Evolutionary conservation across 768 basidiomycete genomes (phyloP), one percentile per base, ranked within the genome.

Genomic region (Lentinula aciculospora): DNA sequence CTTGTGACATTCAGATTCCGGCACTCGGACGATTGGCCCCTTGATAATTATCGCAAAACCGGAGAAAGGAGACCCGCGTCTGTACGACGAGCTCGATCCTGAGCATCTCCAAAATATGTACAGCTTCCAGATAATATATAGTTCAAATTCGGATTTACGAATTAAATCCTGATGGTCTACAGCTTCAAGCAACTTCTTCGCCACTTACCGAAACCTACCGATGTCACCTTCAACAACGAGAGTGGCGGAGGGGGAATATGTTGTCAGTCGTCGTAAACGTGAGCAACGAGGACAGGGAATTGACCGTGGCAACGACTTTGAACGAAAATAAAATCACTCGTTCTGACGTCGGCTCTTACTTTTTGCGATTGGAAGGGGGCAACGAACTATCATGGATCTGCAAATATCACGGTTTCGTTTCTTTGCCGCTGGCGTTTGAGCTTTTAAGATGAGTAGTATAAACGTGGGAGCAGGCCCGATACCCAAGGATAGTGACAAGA

Each of bases 321-420:
- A 44, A 21, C 19, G 42, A 44, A 12, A 23, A 21, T 3, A 12
- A 13, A 21, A 17, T 34, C 15, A 13, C 36, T 25, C 10, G 8
- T 29, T 12, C 51, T 53, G 37, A 53, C 51, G 51, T 53, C 51
- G 39, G 54, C 31, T 44, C 17, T 42, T 44, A 28, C 29, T 56
- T 44, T 29, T 21, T 44, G 54, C 54, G 54, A 45, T 9, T 39
- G 1, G 7, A 45, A 21, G 42, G 28, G 27, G 40, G 34, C 51
- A 36, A 53, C 51, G 34, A 53, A 53, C 51, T 39, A 53, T 53
- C 51, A 53, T 21, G 28, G 21, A 23, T 32, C 17, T 23, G 6
- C 12, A 36, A 28, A 19, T 9, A 53, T 37, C 32, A 53, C 51
- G 51, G 51, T 53, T 53, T 37, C 36, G 32, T 53, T 53, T 53